Conservation (phyloP, 108 stramenopile species). For the Cyclostephanos tholiformis region DNA sequence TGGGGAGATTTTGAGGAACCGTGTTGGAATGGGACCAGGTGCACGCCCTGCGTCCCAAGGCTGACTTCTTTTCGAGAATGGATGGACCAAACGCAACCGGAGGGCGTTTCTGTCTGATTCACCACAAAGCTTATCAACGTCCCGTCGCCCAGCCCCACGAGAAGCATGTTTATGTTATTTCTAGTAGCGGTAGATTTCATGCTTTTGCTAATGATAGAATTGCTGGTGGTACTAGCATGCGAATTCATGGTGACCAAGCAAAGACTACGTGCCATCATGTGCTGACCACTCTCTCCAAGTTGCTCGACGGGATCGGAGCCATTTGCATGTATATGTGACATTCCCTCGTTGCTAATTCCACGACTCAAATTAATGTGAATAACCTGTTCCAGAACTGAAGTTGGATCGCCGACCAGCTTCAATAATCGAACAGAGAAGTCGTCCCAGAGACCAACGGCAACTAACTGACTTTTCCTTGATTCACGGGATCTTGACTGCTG, state of each 20-base stretch:
- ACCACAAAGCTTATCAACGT: conserved; percentile 85
- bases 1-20: conserved; percentile 48
- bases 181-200: conserved; percentile 9
- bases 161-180: conserved; percentile 77
- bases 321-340: background rate
- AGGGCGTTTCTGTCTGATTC: conserved; percentile 31
- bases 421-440: conserved; percentile 91
- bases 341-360: conserved; percentile 32
- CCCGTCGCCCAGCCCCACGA: conserved; percentile 97
- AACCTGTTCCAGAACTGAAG: conserved; percentile 37
- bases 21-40: conserved; percentile 72
- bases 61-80: conserved; percentile 89
- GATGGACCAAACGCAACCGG: conserved; percentile 33
- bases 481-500: background rate
- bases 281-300: conserved; percentile 28
- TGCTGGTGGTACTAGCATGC: conserved; percentile 29
- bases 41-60: conserved; percentile 93
- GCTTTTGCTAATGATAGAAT: conserved; percentile 27
- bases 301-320: conserved; percentile 30
- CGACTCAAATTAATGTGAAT: conserved; percentile 55
- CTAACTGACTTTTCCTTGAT: conserved; percentile 31
- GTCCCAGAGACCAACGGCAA: conserved; percentile 91
- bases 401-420: conserved; percentile 51
- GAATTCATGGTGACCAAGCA: conserved; percentile 77
- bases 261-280: conserved; percentile 87